Conservation (phyloP, 2,329 filamentous ascomycete genomes). For the Penicillium palitans region DNA sequence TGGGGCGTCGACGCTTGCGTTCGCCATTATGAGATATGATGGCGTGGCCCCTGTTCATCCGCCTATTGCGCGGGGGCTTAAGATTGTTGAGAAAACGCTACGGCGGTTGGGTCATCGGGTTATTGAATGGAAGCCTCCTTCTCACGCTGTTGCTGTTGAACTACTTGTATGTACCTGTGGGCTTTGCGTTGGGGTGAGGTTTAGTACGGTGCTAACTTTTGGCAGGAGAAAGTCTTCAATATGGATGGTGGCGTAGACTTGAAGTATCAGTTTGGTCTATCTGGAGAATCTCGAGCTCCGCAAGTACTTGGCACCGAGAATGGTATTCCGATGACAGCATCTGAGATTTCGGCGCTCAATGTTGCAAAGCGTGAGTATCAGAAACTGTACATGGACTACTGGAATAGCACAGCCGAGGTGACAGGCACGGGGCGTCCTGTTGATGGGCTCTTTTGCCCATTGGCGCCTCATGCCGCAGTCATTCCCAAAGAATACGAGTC, state of each 20-base stretch:
- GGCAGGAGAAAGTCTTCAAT: conserved; percentile 25
- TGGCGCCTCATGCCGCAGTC: conserved; percentile 45
- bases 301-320: conserved; percentile 42
- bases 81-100: conserved; percentile 53
- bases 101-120: conserved; percentile 56
- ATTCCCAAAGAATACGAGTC: conserved; percentile 48
- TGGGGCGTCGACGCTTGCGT: conserved; percentile 46
- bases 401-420: conserved; percentile 56
- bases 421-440: conserved; percentile 55
- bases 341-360: conserved; percentile 51
- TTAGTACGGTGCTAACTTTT: conserved; percentile 14
- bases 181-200: not conserved
- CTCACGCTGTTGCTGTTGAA: conserved; percentile 44
- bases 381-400: conserved; percentile 63
- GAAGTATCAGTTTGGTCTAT: conserved; percentile 52
- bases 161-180: conserved; percentile 41
- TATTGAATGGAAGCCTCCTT: conserved; percentile 60
- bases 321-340: conserved; percentile 41
- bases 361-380: conserved; percentile 57
- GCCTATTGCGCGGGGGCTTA: conserved; percentile 57
- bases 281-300: conserved; percentile 55
- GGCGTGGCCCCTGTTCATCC: conserved; percentile 55
- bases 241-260: conserved; percentile 55
- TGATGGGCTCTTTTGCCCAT: conserved; percentile 51
- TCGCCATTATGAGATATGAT: conserved; percentile 58